Evolutionary conservation across 345 rosid genomes (phyloP), one percentile per base, ranked within the genome.

Genomic region (Eucalyptus tenuipes): DNA sequence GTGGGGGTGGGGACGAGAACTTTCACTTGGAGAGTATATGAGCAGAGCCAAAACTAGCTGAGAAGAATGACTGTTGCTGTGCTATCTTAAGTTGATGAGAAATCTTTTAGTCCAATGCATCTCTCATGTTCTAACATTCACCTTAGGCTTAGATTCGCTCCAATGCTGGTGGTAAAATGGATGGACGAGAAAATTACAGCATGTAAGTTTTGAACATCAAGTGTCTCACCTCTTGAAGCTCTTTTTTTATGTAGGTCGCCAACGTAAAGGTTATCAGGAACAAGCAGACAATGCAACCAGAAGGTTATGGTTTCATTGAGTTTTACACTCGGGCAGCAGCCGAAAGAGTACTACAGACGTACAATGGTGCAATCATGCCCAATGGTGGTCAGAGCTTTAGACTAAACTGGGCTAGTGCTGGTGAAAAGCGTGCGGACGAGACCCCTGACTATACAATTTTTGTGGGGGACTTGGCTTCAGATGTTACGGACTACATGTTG

Each of bases 381-480:
- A 94, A 93, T 68, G 92, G 92, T 80, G 99, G 96, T 88, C 96
- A 92, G 91, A 93, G 91, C 88, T 97, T 96, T 89, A 94, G 99
- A 90, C 88, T 97, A 90, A 97, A 97, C 89, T 96, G 99, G 99
- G 98, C 98, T 82, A 89, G 98, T 89, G 93, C 96, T 18, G 98
- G 98, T 27, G 99, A 96, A 87, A 96, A 92, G 90, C 97, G 96
- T 5, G 64, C 64, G 1, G 99, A 96, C 31, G 99, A 97, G 86
- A 88, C 95, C 52, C 96, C 97, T 27, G 99, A 96, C 29, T 90
- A 88, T 89, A 95, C 98, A 8, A 93, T 97, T 88, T 97, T 97
- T 88, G 98, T 97, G 16, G 99, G 99, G 87, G 99, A 97, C 88
- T 90, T 97, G 89, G 99, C 99, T 40, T 95, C 99, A 88, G 99